A percentile compares a stretch with the other conserved stretches of the same genome.
These are phyloP conservation scores for Purshia tridentata DNA, from an alignment of 306 rosid species.

Conservation along the genomic window DNA sequence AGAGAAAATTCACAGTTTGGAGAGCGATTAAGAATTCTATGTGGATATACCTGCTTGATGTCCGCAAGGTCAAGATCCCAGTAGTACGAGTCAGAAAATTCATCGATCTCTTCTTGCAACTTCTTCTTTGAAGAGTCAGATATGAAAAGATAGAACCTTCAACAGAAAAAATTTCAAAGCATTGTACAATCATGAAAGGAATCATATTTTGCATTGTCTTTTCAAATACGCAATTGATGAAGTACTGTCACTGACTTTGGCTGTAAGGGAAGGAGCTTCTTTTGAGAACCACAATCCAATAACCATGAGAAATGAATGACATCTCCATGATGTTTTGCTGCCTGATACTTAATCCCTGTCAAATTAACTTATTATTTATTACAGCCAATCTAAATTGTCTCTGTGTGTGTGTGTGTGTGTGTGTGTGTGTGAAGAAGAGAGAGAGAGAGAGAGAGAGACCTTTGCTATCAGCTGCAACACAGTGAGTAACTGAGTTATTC, in stretches of 20 bases:
- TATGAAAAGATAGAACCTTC: constrained; percentile 72
- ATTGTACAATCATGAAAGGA: constrained; percentile 22
- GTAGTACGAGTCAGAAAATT: constrained; percentile 79
- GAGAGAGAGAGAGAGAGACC: constrained; percentile 62
- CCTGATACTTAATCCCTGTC: constrained; percentile 83
- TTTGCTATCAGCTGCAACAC: constrained; percentile 83
- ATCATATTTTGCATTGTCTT: constrained; percentile 11
- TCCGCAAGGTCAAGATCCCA: constrained; percentile 70
- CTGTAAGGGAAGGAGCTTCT: constrained; percentile 61
- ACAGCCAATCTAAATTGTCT: constrained; percentile 12
- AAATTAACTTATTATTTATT: constrained; percentile 24
- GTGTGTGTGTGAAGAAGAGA: constrained; percentile 19
- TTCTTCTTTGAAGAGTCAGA: constrained; percentile 72
- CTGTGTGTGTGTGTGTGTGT: background rate
- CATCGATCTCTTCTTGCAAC: constrained; percentile 80
- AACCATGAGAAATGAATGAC: constrained; percentile 77
- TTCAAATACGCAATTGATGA: constrained; percentile 14
- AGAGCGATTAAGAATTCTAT: background rate
- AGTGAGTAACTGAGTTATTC: constrained; percentile 80
- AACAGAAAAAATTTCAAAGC: constrained; percentile 13
- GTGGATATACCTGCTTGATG: constrained; percentile 64
- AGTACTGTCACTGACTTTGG: constrained; percentile 62
- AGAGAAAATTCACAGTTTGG: background rate
- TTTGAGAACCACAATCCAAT: constrained; percentile 67
- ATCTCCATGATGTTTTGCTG: constrained; percentile 79